A percentile compares a stretch with the other conserved stretches of the same genome.
Evolutionary conservation across 139 green algal species (phyloP).

Genomic region (Chlorella sp.): DNA sequence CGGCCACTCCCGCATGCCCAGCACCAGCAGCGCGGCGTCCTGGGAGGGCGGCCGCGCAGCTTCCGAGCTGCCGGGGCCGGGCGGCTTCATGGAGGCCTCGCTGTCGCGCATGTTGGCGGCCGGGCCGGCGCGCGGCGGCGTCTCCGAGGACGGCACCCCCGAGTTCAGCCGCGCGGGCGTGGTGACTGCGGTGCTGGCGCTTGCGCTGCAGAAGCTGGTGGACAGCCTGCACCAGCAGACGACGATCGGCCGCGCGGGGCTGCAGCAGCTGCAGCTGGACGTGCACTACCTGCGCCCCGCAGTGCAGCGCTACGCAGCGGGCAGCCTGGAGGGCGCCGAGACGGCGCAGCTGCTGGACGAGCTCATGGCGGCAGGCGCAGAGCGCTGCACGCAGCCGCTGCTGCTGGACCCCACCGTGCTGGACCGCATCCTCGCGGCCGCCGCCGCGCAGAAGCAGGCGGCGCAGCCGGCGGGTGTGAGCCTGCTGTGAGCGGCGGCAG

Average conservation of each 20-base stretch:
- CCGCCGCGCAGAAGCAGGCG: not conserved
- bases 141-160: not conserved
- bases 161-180: conserved; percentile 16
- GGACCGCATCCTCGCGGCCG: conserved; percentile 63
- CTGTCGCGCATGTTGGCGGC: conserved; percentile 15
- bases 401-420: conserved; percentile 74
- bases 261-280: conserved; percentile 90
- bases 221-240: conserved; percentile 67
- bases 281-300: conserved; percentile 63
- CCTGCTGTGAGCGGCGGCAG: not conserved
- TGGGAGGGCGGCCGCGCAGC: not conserved
- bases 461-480: not conserved
- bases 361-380: conserved; percentile 70
- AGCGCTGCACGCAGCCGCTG: conserved; percentile 68
- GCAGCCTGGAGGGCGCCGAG: conserved; percentile 33
- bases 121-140: not conserved
- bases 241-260: conserved; percentile 46
- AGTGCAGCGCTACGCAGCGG: conserved; percentile 41
- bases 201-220: conserved; percentile 69
- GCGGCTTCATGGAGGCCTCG: conserved; percentile 12
- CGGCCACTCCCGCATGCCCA: conserved; percentile 6
- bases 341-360: conserved; percentile 72
- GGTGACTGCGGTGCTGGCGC: conserved; percentile 38
- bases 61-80: not conserved
- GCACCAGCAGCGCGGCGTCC: not conserved